Percentiles rank a stretch among this genome's conserved stretches.
Evolutionary conservation across 2,329 filamentous ascomycete species (phyloP).

Genomic region (Colletotrichum sp.): DNA sequence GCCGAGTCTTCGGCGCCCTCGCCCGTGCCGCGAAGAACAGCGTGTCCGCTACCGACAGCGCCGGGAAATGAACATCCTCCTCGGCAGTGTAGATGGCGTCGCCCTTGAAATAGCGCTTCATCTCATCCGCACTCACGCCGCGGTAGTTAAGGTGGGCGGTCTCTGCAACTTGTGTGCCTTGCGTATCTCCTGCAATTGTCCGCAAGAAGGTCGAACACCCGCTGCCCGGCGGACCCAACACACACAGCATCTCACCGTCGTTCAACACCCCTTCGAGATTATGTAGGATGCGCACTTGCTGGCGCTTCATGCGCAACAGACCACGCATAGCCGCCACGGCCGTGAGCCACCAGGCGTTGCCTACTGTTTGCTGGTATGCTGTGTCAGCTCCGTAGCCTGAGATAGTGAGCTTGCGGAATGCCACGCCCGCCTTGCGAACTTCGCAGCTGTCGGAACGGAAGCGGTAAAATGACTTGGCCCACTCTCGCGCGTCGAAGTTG

Average conservation of each 20-base stretch:
- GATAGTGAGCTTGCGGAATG: constrained; percentile 51
- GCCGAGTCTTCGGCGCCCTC: constrained; percentile 51
- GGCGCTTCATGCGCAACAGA: constrained; percentile 12
- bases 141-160: constrained; percentile 14
- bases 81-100: constrained; percentile 73
- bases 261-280: constrained; percentile 57
- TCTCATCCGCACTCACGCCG: constrained; percentile 17
- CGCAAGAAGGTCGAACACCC: constrained; percentile 76
- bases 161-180: constrained; percentile 53
- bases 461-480: constrained; percentile 32
- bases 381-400: constrained; percentile 11
- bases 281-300: constrained; percentile 52
- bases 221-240: constrained; percentile 57
- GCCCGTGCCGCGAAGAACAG: constrained; percentile 66
- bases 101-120: constrained; percentile 42
- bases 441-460: constrained; percentile 28
- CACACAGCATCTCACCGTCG: constrained; percentile 61
- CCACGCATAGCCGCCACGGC: constrained; percentile 22
- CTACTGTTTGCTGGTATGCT: constrained; percentile 3
- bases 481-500: constrained; percentile 53
- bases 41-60: constrained; percentile 65
- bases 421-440: constrained; percentile 36
- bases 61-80: constrained; percentile 67
- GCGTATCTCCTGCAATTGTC: constrained; percentile 66
- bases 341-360: constrained; percentile 28